Evolutionary conservation across 2,329 filamentous ascomycete genomes (phyloP).

Genomic region (Sporothrix phasma): DNA sequence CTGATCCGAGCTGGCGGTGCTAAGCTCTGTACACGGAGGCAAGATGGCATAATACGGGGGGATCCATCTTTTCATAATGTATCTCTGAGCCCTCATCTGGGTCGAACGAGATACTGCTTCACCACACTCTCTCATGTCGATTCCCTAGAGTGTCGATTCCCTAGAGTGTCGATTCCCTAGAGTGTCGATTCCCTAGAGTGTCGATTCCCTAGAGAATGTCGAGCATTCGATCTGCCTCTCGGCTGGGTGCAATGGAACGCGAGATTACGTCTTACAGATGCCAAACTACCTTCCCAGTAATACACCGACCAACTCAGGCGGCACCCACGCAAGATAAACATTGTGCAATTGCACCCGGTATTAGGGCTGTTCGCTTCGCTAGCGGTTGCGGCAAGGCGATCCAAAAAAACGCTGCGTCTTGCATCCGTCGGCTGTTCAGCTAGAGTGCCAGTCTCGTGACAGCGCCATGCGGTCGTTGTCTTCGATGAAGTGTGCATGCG

Average conservation of each 20-base stretch:
- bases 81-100: too few species aligned
- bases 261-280: slow-evolving; percentile 29
- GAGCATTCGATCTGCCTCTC: neutral
- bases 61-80: too few species aligned
- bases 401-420: slow-evolving; percentile 16
- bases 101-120: too few species aligned
- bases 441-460: slow-evolving; percentile 33
- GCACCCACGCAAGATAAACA: slow-evolving; percentile 54
- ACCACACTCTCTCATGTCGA: too few species aligned
- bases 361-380: neutral
- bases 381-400: neutral
- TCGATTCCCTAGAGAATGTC: neutral
- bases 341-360: slow-evolving; percentile 33
- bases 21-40: too few species aligned
- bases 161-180: too few species aligned
- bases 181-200: too few species aligned
- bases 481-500: slow-evolving; percentile 36
- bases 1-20: too few species aligned
- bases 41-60: too few species aligned
- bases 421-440: slow-evolving; percentile 17
- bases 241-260: neutral
- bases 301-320: slow-evolving; percentile 42
- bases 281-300: slow-evolving; percentile 44
- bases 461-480: slow-evolving; percentile 46
- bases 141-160: too few species aligned